Evolutionary conservation across 495 filamentous ascomycete genomes (phyloP).

Genomic region (Daldinia decipiens): DNA sequence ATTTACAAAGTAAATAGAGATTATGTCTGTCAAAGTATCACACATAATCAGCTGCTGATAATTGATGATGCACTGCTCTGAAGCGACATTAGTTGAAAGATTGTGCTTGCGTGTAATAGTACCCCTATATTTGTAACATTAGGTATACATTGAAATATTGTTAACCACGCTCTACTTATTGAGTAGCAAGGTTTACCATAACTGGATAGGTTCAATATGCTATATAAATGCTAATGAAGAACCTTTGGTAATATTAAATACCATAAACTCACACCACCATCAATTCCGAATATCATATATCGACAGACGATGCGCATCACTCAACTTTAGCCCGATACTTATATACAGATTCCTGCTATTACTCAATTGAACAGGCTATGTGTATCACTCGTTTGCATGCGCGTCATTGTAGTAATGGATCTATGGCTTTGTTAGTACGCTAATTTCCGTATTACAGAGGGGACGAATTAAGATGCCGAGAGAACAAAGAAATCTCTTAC

Average conservation of each 20-base stretch:
- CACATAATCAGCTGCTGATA: background rate
- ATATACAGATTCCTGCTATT: background rate
- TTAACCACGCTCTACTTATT: too few relatives aligned
- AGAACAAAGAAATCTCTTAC: slow-evolving; percentile 48
- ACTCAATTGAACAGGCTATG: background rate
- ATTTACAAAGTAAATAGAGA: background rate
- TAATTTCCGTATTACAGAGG: background rate
- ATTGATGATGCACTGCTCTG: background rate
- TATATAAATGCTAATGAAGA: background rate
- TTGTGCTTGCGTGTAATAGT: background rate
- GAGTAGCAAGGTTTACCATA: background rate
- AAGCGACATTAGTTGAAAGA: background rate
- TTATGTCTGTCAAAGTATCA: background rate
- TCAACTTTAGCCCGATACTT: background rate
- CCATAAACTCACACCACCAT: background rate
- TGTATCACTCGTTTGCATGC: slow-evolving; percentile 48
- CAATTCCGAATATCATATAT: background rate
- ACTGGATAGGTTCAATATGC: background rate
- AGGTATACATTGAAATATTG: background rate
- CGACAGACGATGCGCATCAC: background rate
- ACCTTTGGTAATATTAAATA: background rate
- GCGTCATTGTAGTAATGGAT: slow-evolving; percentile 62
- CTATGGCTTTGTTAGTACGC: slow-evolving; percentile 39
- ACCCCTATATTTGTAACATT: background rate
- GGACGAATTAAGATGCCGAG: background rate